Conservation (phyloP, 495 filamentous ascomycete species). For the Melanomma pulvis-pyrius region DNA sequence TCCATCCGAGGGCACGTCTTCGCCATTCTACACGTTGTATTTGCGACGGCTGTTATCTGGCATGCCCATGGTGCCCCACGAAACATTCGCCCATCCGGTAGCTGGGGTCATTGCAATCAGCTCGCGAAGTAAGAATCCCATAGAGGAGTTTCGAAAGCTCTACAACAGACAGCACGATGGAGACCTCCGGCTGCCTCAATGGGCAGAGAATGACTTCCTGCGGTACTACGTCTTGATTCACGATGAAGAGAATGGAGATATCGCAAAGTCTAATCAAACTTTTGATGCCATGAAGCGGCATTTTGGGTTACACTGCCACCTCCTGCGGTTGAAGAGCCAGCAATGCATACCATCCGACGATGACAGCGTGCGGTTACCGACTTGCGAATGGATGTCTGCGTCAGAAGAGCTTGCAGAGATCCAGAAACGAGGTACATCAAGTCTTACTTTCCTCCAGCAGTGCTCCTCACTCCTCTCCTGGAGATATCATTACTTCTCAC, state of each 20-base stretch:
- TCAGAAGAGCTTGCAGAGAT: conserved; percentile 79
- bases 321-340: conserved; percentile 79
- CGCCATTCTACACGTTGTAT: conserved; percentile 78
- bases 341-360: conserved; percentile 90
- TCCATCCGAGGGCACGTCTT: conserved; percentile 42
- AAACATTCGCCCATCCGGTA: conserved; percentile 92
- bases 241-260: conserved; percentile 92
- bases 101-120: conserved; percentile 96
- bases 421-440: conserved; percentile 57
- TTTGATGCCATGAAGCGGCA: conserved; percentile 99
- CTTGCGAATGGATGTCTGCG: conserved; percentile 86
- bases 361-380: conserved; percentile 78
- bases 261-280: conserved; percentile 79
- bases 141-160: conserved; percentile 79
- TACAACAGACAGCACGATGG: conserved; percentile 77
- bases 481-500: neutral
- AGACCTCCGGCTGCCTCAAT: conserved; percentile 67
- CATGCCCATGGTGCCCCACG: conserved; percentile 73
- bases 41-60: conserved; percentile 81
- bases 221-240: conserved; percentile 97
- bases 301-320: conserved; percentile 92
- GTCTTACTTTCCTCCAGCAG: conserved; percentile 18
- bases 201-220: conserved; percentile 86
- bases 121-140: conserved; percentile 75
- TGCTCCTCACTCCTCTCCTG: neutral